Base-by-base conservation (phyloP, 1,284 basidiomycete species). In the Microbotryum violaceum region DNA sequence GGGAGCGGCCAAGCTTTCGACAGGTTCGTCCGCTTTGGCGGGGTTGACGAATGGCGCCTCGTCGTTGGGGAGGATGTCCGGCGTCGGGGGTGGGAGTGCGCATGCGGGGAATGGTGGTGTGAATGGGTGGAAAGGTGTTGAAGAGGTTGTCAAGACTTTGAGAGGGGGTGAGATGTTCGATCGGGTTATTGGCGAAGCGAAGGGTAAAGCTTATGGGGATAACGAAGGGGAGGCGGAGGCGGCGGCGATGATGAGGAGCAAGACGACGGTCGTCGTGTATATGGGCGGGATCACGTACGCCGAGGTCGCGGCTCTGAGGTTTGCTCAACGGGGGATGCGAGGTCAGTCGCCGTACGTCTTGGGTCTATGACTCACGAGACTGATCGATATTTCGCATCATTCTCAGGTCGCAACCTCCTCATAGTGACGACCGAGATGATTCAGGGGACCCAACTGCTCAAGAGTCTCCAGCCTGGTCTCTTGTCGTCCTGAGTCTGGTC, bases 271-370 rank as follows among this genome's bases (percentile, higher is more conserved):
- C 25, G 89, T 99, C 12, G 97, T 97, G 78, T 97, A 97, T 82
- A 78, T 98, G n/a, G 96, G 96, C 44, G 96, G 96, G 4, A 93
- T 93, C 74, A 98, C 96, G 7, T 96, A 89, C 72, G 93, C 94
- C 8, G 96, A 98, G 78, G 89, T 98, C 58, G 86, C 93, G 23
- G 93, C 94, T 10, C 75, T 99, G 69, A 81, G 96, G 72, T 64
- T 63, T 23, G 54, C 66, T 33, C 64, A 64, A 37, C 53, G 61
- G n/a, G 89, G 91, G 74, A 86, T 86, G 66, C 82, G 82, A 78
- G 89, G 91, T 83, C 69, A 70, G 78, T 75, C 7, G 4, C 16
- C 16, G 2, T 51, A 21, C 31, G 12, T 42, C 6, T 16, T 14
- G 37, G 12, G 3, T 31, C 44, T 31, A 33, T 66, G 18, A 50